Percentiles rank a stretch among this genome's conserved stretches.
Evolutionary conservation across 305 asterid genomes (phyloP).

Genomic region (Fraxinus floribunda): DNA sequence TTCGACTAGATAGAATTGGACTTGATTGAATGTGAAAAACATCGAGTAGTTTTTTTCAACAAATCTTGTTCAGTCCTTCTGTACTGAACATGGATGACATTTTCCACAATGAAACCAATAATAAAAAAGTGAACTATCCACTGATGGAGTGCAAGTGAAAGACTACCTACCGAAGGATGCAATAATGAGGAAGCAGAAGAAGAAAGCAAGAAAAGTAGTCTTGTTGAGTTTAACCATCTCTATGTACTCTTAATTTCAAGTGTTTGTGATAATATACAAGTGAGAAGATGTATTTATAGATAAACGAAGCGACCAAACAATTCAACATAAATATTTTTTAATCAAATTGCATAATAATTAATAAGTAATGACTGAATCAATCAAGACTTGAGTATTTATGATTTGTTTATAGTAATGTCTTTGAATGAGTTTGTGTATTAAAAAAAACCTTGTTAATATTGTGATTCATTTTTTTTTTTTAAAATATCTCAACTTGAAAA

Average conservation of each 20-base stretch:
- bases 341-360: background rate
- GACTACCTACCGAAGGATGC: background rate
- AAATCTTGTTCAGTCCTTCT: background rate
- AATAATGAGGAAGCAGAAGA: slow-evolving; percentile 7
- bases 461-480: background rate
- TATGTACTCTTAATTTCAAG: background rate
- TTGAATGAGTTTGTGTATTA: background rate
- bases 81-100: background rate
- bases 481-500: background rate
- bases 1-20: background rate
- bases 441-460: background rate
- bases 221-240: slow-evolving; percentile 4
- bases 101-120: background rate
- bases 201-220: slow-evolving; percentile 9
- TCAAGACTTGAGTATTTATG: background rate
- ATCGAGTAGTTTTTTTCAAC: too few relatives aligned
- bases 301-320: background rate
- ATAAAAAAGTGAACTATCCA: background rate
- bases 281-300: background rate
- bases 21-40: background rate
- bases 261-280: background rate
- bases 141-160: background rate
- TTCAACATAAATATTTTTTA: too few relatives aligned
- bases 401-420: background rate
- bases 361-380: background rate